Conservation (phyloP, 768 basidiomycete species). For the Lentinus brumalis region DNA sequence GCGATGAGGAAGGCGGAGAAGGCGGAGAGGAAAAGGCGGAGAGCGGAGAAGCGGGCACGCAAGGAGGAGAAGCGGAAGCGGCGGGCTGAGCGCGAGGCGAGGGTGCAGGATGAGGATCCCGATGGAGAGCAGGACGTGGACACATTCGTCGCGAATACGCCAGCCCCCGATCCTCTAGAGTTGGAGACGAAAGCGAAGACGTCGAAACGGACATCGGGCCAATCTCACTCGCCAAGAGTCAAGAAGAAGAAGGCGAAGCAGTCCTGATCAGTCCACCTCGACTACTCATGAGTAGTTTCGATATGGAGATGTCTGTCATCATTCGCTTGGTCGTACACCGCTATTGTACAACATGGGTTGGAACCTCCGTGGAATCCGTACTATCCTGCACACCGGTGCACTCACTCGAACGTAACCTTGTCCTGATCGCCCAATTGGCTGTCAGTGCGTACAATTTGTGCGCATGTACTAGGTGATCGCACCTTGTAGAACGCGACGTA, state of each 20-base stretch:
- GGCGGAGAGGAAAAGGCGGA: constrained; percentile 25
- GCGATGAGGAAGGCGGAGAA: constrained; percentile 15
- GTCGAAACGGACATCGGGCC: not conserved
- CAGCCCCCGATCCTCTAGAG: too few species aligned
- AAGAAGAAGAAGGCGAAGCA: constrained; percentile 4
- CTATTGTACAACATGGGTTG: not conserved
- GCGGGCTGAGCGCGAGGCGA: constrained; percentile 13
- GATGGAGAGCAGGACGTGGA: not conserved
- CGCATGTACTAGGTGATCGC: not conserved
- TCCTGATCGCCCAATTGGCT: constrained; percentile 28
- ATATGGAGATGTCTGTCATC: not conserved
- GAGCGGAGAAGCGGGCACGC: constrained; percentile 28
- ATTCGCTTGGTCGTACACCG: not conserved
- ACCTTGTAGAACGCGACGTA: constrained; percentile 84
- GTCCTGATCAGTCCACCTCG: not conserved
- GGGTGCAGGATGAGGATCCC: not conserved
- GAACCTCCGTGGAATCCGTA: not conserved
- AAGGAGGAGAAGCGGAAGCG: constrained; percentile 25
- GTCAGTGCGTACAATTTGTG: not conserved
- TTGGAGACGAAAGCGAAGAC: not conserved
- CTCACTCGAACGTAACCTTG: constrained; percentile 39
- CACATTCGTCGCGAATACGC: not conserved
- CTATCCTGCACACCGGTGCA: not conserved
- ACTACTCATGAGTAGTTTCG: too few species aligned
- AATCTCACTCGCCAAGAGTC: not conserved